Evolutionary conservation across 1,284 basidiomycete genomes (phyloP).

Genomic region (Malassezia dermatis): DNA sequence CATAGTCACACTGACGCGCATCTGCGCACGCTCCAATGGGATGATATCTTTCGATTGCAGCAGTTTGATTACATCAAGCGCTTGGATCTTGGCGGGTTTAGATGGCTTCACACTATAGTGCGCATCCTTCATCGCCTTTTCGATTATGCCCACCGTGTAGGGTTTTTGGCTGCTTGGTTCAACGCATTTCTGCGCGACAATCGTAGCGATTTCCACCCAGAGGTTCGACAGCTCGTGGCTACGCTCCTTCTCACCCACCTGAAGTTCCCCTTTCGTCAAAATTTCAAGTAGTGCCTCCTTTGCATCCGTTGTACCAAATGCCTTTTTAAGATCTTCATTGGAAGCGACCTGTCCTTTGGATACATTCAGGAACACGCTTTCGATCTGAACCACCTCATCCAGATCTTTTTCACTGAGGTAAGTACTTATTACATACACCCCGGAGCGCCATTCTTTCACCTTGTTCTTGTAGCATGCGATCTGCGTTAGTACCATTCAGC

Average conservation of each 20-base stretch:
- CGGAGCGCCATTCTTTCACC: conserved; percentile 87
- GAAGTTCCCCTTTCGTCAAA: conserved; percentile 86
- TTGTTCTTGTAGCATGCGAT: conserved; percentile 99
- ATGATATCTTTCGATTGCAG: conserved; percentile 63
- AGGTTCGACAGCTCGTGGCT: conserved; percentile 74
- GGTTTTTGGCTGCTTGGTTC: conserved; percentile 79
- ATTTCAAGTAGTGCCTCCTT: conserved; percentile 79
- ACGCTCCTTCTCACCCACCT: conserved; percentile 93
- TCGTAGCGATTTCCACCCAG: conserved; percentile 82
- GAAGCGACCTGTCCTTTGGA: conserved; percentile 91
- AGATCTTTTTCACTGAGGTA: conserved; percentile 63
- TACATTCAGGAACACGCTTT: conserved; percentile 89
- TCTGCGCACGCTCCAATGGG: conserved; percentile 79
- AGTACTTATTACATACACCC: conserved; percentile 54
- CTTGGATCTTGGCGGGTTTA: conserved; percentile 78
- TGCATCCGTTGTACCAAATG: conserved; percentile 68
- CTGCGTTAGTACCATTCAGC: conserved; percentile 36
- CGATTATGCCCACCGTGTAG: conserved; percentile 89
- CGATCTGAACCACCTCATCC: conserved; percentile 93
- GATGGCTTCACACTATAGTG: conserved; percentile 79
- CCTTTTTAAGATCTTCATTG: conserved; percentile 76
- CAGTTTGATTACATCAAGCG: conserved; percentile 78
- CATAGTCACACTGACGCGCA: conserved; percentile 78
- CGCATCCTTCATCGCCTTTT: conserved; percentile 91
- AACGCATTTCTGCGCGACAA: conserved; percentile 87